Base-by-base conservation (phyloP, 495 filamentous ascomycete species). In the Aspergillus ostianus region DNA sequence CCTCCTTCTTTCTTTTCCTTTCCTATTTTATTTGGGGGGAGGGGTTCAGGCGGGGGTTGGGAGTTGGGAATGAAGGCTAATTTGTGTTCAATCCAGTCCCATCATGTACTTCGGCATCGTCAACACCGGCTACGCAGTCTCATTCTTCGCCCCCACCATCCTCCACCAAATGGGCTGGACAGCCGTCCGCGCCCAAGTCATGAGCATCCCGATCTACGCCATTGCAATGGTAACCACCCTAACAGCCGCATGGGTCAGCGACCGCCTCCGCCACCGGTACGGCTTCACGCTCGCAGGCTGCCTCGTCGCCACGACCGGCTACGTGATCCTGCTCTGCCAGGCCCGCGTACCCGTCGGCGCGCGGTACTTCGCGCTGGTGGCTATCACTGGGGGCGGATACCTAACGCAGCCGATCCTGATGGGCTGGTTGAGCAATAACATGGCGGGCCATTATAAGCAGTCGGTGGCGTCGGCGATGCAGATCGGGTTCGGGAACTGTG, bases 401-500 rank as follows among this genome's bases (percentile, higher is more conserved):
- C 70, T 80, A 19, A 68, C 72, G 18, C 67, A 76, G 50, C 79
- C 82, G 0, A 75, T 80, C 8, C 67, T 73, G 6, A 65, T 85
- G 55, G 77, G 74, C 3, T 86, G 84, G 84, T 69, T 85, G 15
- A 73, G 71, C 57, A 81, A 80, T 56, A 83, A 84, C 56, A 68
- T 86, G 62, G 74, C 75, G 1, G 83, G 83, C 4, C 81, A 85
- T 56, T 86, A 82, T 63, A 87, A 87, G 70, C 80, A 81, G 23
- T 74, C 76, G 9, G 73, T 86, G 53, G 74, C 73, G 2, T 68
- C 77, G 2, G 83, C 78, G 3, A 70, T 84, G 64, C 71, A 82
- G 65, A 77, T 85, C 26, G 75, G 76, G 6, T 66, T 86, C 13
- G 84, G 82, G 2, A 85, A 85, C 55, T 64, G 77, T 10, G 77